Percentiles rank a stretch among this genome's conserved stretches.
These are phyloP conservation scores for Apiospora phragmitis DNA, from an alignment of 2,329 filamentous ascomycete genomes.

Conservation along the genomic window DNA sequence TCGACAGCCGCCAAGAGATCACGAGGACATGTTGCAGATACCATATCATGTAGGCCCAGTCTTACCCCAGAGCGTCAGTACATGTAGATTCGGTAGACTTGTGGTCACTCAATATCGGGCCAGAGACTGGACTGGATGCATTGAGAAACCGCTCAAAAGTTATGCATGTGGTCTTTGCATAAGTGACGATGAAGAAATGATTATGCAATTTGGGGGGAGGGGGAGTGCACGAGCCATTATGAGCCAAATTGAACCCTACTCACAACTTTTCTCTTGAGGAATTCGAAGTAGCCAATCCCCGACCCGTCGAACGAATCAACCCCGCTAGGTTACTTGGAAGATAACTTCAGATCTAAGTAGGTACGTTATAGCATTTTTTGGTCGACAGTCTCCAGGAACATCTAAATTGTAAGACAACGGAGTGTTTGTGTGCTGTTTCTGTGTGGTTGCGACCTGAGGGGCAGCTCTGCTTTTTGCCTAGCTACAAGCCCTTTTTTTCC, in stretches of 20 bases:
- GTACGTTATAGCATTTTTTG: slow-evolving; percentile 9
- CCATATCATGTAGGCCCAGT: not conserved
- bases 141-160: not conserved
- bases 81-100: not conserved
- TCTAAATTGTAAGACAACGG: not conserved
- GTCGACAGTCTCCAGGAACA: not conserved
- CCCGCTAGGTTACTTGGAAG: slow-evolving; percentile 13
- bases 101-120: not conserved
- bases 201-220: slow-evolving; percentile 1
- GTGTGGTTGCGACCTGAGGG: not conserved
- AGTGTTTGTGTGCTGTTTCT: not conserved
- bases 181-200: slow-evolving; percentile 6
- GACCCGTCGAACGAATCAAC: slow-evolving; percentile 15
- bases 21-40: not conserved
- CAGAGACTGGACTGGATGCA: not conserved
- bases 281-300: slow-evolving; percentile 11
- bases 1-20: not conserved
- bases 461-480: not conserved
- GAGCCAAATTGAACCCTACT: slow-evolving; percentile 19
- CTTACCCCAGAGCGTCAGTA: not conserved
- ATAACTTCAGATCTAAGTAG: slow-evolving; percentile 9
- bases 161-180: not conserved
- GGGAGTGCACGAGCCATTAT: slow-evolving; percentile 12
- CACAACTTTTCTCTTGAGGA: slow-evolving; percentile 12
- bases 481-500: slow-evolving; percentile 7